These are phyloP conservation scores for Papiliotrema laurentii DNA, from an alignment of 1,284 basidiomycete genomes.

Conservation along the genomic window DNA sequence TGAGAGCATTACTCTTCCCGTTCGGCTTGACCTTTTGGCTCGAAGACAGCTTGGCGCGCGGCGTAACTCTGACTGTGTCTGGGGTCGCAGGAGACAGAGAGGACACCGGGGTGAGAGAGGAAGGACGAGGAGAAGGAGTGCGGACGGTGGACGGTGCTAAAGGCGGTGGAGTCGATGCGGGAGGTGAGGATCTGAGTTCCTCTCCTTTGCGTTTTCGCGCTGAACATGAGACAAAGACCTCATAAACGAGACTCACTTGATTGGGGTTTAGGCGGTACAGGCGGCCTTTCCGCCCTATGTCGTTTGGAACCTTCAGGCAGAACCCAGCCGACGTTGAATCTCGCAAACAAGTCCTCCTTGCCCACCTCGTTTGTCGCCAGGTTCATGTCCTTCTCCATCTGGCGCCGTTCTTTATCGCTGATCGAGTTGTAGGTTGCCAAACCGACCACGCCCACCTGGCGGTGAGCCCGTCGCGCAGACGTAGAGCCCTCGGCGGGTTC, in stretches of 20 bases:
- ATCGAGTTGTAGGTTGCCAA: conserved; percentile 26
- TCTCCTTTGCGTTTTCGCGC: neutral
- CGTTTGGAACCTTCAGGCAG: conserved; percentile 65
- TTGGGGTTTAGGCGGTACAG: too few species aligned
- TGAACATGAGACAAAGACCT: neutral
- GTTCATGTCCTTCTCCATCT: conserved; percentile 32
- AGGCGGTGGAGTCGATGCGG: neutral
- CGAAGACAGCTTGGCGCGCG: too few species aligned
- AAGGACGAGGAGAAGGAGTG: too few species aligned
- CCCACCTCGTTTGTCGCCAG: conserved; percentile 63
- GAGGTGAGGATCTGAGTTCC: too few species aligned
- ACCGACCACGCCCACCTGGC: conserved; percentile 39
- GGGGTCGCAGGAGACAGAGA: too few species aligned
- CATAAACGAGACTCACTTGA: too few species aligned
- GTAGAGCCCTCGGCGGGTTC: neutral
- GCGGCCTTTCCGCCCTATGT: conserved; percentile 53
- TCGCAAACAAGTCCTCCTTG: conserved; percentile 66
- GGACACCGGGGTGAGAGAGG: neutral
- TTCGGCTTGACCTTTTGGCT: too few species aligned
- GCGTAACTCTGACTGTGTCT: too few species aligned
- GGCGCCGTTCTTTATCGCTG: conserved; percentile 47
- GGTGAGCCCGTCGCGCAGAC: neutral
- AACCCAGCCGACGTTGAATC: conserved; percentile 88
- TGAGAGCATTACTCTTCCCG: too few species aligned
- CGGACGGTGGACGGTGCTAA: neutral